Percentiles rank a stretch among this genome's conserved stretches.
These are phyloP conservation scores for Daldinia caldariorum DNA, from an alignment of 495 filamentous ascomycete species.

Conservation along the genomic window DNA sequence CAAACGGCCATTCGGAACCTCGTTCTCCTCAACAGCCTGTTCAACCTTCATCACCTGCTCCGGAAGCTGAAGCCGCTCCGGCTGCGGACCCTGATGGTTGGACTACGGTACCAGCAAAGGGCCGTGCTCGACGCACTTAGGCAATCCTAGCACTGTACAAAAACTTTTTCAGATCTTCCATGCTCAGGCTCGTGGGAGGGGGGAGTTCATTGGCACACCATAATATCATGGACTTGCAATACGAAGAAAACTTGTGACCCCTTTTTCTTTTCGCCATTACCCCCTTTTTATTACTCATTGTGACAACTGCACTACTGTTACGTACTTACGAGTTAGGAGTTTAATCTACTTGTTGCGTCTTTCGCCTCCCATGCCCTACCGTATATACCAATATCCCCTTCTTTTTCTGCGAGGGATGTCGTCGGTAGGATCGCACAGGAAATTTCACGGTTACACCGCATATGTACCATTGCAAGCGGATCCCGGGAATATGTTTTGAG, in stretches of 20 bases:
- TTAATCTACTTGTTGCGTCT: constrained; percentile 17
- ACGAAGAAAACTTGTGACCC: constrained; percentile 35
- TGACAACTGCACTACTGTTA: constrained; percentile 26
- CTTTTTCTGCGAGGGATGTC: not conserved
- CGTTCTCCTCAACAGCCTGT: constrained; percentile 45
- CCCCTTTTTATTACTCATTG: constrained; percentile 22
- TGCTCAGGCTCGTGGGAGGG: constrained; percentile 35
- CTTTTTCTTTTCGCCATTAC: constrained; percentile 13
- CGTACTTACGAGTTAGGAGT: constrained; percentile 4
- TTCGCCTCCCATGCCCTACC: constrained; percentile 4
- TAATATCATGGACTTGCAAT: constrained; percentile 39
- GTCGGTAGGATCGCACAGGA: constrained; percentile 11
- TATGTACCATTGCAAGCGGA: constrained; percentile 4
- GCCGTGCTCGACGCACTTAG: constrained; percentile 50
- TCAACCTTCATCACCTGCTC: constrained; percentile 43
- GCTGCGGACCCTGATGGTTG: constrained; percentile 75
- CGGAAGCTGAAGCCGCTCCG: constrained; percentile 40
- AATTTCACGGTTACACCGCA: constrained; percentile 7
- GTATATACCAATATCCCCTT: constrained; percentile 28
- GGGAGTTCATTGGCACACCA: constrained; percentile 36
- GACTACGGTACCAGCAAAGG: constrained; percentile 74
- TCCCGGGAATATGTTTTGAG: constrained; percentile 7
- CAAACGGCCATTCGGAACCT: constrained; percentile 54
- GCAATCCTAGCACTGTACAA: constrained; percentile 38
- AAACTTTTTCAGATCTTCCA: constrained; percentile 34